Conservation (phyloP, 768 basidiomycete genomes). For the Agaricus blazei region DNA sequence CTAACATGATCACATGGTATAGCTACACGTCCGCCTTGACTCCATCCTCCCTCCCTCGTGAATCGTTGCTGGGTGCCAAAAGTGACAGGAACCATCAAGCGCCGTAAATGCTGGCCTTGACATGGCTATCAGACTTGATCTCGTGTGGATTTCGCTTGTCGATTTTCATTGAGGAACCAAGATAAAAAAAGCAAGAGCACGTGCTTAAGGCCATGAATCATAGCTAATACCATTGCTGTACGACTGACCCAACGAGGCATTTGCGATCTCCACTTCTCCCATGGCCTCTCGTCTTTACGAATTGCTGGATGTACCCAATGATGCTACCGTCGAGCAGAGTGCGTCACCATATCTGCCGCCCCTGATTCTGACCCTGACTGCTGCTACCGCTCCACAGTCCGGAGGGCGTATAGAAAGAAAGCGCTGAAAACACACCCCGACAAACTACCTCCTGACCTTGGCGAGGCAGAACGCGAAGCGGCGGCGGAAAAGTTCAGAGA, state of each 20-base stretch:
- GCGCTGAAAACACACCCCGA: conserved; percentile 73
- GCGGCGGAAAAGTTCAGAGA: conserved; percentile 55
- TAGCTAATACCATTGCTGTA: neutral
- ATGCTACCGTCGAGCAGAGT: conserved; percentile 65
- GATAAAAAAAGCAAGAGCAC: conserved; percentile 3
- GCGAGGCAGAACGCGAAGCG: conserved; percentile 42
- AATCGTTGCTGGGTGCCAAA: too few species aligned
- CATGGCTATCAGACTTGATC: too few species aligned
- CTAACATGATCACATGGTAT: neutral
- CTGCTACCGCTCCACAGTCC: conserved; percentile 13
- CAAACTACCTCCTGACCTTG: conserved; percentile 53
- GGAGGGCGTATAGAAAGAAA: conserved; percentile 61
- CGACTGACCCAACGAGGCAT: too few species aligned
- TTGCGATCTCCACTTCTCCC: neutral
- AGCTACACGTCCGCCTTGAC: too few species aligned
- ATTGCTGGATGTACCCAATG: conserved; percentile 43
- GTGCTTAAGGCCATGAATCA: conserved; percentile 14
- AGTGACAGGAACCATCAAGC: too few species aligned
- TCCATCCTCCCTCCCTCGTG: too few species aligned
- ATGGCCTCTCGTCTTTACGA: conserved; percentile 67
- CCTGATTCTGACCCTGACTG: neutral
- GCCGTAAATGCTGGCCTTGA: too few species aligned
- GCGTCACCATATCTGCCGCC: conserved; percentile 19
- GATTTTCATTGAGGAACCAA: too few species aligned
- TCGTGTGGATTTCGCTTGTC: too few species aligned